Conservation (phyloP, 768 basidiomycete species). For the Porphyrellus cyaneotinctus region DNA sequence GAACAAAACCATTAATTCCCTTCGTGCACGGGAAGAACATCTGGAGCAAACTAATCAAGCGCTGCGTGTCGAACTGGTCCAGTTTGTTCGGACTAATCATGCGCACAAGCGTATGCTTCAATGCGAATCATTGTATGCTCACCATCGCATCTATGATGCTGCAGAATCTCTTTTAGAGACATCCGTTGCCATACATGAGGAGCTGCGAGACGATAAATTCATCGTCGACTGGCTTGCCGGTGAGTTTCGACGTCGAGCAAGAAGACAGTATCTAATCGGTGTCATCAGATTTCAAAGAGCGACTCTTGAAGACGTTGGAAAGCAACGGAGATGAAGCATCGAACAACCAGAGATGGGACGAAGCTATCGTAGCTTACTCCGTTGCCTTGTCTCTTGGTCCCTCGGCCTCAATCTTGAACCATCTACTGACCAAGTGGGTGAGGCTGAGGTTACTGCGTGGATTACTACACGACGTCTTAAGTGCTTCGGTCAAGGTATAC, state of each 20-base stretch:
- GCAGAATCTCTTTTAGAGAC: not conserved
- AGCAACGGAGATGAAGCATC: not conserved
- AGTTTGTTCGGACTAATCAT: too few species aligned
- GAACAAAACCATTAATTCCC: not conserved
- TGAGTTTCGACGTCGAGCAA: not conserved
- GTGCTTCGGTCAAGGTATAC: not conserved
- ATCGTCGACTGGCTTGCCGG: not conserved
- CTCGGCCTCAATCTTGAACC: accelerated
- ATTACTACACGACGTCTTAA: not conserved
- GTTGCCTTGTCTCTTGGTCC: not conserved
- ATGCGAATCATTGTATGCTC: not conserved
- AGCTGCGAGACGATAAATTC: not conserved
- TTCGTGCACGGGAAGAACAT: not conserved
- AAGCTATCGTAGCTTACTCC: not conserved
- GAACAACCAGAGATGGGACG: not conserved
- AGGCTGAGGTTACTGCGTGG: not conserved
- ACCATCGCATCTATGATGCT: not conserved
- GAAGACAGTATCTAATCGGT: not conserved
- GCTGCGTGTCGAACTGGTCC: too few species aligned
- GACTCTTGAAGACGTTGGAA: not conserved
- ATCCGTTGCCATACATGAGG: not conserved
- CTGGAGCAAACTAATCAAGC: too few species aligned
- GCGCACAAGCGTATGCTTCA: not conserved
- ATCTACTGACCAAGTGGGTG: not conserved
- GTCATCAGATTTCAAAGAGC: not conserved